Evolutionary conservation across 129 eudicot genomes (phyloP).

Genomic region (Artemisia argyi): DNA sequence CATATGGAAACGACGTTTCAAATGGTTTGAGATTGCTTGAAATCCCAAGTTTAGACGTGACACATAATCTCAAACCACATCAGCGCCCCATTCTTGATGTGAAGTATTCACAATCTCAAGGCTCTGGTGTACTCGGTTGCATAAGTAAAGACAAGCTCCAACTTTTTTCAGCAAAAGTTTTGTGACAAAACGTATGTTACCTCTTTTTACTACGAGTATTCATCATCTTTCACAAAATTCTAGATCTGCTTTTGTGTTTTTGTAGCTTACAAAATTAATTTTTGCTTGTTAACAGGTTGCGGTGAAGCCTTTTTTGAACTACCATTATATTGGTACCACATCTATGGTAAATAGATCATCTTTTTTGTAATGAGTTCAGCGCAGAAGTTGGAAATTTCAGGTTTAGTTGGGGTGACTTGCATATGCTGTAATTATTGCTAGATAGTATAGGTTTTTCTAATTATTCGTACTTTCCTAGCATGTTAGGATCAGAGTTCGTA

Average conservation of each 20-base stretch:
- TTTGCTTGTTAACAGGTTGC: not conserved
- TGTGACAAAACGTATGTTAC: slow-evolving; percentile 19
- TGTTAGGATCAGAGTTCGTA: no score
- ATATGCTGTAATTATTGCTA: not conserved
- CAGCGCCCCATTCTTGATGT: slow-evolving; percentile 13
- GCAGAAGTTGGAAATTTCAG: not conserved
- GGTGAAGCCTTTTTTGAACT: not conserved
- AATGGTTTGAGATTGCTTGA: slow-evolving; percentile 10
- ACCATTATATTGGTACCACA: not conserved
- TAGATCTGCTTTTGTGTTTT: not conserved
- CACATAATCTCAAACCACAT: slow-evolving; percentile 13
- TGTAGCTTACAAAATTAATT: not conserved
- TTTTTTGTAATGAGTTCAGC: not conserved
- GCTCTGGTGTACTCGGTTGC: slow-evolving; percentile 14
- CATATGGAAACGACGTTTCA: slow-evolving; percentile 9
- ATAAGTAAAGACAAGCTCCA: slow-evolving; percentile 17
- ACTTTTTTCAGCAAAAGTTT: slow-evolving; percentile 8
- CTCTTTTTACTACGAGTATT: not conserved
- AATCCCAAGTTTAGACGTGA: slow-evolving; percentile 4
- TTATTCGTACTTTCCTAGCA: no score
- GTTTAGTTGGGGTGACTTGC: not conserved
- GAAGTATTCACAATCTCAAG: slow-evolving; percentile 4
- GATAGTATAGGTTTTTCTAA: no score
- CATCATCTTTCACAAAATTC: not conserved
- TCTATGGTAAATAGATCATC: not conserved